Evolutionary conservation across 2,329 filamentous ascomycete species (phyloP).

Genomic region (Ceratocystis alfenasii): DNA sequence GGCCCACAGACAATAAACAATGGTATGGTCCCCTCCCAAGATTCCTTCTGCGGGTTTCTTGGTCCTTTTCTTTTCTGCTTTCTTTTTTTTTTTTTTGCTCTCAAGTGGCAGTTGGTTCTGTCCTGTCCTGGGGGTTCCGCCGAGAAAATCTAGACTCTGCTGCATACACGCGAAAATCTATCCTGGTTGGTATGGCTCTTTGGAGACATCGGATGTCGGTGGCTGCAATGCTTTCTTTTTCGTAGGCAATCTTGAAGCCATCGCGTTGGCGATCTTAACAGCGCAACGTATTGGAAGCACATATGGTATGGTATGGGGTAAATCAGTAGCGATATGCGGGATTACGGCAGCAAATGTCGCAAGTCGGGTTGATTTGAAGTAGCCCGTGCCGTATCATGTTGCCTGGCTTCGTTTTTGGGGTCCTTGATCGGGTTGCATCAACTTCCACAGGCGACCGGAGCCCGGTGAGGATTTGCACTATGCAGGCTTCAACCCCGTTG

Average conservation of each 20-base stretch:
- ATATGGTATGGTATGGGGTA: neutral
- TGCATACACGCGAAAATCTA: no score
- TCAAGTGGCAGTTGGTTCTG: neutral
- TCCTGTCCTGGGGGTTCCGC: no score
- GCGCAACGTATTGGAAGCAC: neutral
- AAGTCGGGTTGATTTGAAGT: neutral
- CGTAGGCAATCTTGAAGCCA: neutral
- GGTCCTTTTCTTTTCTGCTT: no score
- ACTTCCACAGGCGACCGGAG: neutral
- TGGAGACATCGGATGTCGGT: neutral
- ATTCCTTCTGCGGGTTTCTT: neutral
- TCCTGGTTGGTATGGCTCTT: neutral
- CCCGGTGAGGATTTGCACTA: neutral
- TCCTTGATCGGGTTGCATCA: neutral
- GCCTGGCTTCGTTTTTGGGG: neutral
- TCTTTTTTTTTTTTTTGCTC: no score
- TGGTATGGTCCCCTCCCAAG: neutral
- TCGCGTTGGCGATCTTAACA: neutral
- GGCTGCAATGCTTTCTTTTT: neutral
- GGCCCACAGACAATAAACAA: neutral
- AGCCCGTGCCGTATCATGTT: neutral
- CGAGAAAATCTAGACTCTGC: no score
- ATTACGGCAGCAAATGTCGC: neutral
- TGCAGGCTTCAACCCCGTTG: neutral
- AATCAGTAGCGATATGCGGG: neutral